Evolutionary conservation across 2,329 filamentous ascomycete genomes (phyloP), one percentile per base, ranked within the genome.

Genomic region (Aspergillus tamarii): DNA sequence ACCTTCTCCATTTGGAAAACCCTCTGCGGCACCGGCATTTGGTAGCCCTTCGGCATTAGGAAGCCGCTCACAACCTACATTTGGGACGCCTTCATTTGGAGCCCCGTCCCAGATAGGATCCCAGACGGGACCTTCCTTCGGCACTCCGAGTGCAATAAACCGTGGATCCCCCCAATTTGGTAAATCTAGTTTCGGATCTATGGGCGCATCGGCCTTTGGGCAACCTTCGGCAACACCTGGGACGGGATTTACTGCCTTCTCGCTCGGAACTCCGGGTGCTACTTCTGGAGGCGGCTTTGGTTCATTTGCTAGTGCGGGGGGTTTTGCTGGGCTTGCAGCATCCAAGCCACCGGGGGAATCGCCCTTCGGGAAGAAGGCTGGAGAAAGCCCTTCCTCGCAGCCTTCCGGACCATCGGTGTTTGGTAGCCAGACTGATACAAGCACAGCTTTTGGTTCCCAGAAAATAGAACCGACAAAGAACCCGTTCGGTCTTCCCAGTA

Each of bases 51-150:
- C 74, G 19, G 59, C 62, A 41, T 61, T 76, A 43, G 74, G 68
- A 34, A 67, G 64, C 28, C 68, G 59, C 19, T 64, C 68, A 39
- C 59, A 70, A n/a, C 68, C 76, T 16, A 62, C 69, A 6, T 76
- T 73, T 57, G 69, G 72, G 21, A 70, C 69, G 7, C 67, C 74
- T 36, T 67, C 73, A 4, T 81, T 82, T 67, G 80, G 75, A 48
- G 67, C 72, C 1, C 67, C 78, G 1, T 74, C 75, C 34, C 66
- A 72, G 41, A 66, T 64, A 9, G 52, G 52, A 36, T 36, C 52
- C 14, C 65, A 72, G 39, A 65, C 63, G 11, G 21, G 52, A 1
- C 21, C 32, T 36, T 55, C 72, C 7, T 81, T 81, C 71, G 78
- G 80, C 54, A 68, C 73, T 34, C 66, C 77, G 32, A 76, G 74